These are phyloP conservation scores for Alternaria viburni DNA, from an alignment of 2,329 filamentous ascomycete genomes.

Conservation along the genomic window DNA sequence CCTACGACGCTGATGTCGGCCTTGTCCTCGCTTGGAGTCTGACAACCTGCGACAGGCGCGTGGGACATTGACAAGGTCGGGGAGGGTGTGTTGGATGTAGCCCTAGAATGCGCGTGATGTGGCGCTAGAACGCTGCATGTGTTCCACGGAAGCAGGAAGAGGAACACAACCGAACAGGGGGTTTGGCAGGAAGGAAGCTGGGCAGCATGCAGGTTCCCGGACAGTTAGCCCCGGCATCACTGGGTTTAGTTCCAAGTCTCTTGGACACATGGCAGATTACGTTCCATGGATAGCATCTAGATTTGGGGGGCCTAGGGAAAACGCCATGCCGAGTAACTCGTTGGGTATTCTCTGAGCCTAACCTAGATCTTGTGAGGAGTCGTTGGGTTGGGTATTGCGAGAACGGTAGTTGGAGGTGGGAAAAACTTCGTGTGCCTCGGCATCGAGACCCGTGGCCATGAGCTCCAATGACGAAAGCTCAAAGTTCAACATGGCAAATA, in stretches of 20 bases:
- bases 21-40: not conserved
- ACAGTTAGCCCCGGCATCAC: not conserved
- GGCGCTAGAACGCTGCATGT: conserved; percentile 1
- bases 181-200: not conserved
- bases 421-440: not conserved
- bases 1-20: not conserved
- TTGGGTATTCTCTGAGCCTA: not conserved
- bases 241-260: not conserved
- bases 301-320: not conserved
- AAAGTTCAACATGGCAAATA: not conserved
- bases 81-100: not conserved
- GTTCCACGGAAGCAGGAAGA: not conserved
- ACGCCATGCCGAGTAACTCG: not conserved
- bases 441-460: not conserved
- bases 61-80: not conserved
- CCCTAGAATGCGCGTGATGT: conserved; percentile 1
- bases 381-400: not conserved
- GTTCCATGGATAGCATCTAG: not conserved
- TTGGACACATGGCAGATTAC: not conserved
- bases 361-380: not conserved
- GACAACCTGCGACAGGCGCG: not conserved
- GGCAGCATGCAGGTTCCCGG: conserved; percentile 1
- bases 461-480: not conserved
- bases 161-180: not conserved
- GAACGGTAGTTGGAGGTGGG: not conserved